Evolutionary conservation across 2,329 filamentous ascomycete genomes (phyloP).

Genomic region (Rhytidhysteron rufulum): DNA sequence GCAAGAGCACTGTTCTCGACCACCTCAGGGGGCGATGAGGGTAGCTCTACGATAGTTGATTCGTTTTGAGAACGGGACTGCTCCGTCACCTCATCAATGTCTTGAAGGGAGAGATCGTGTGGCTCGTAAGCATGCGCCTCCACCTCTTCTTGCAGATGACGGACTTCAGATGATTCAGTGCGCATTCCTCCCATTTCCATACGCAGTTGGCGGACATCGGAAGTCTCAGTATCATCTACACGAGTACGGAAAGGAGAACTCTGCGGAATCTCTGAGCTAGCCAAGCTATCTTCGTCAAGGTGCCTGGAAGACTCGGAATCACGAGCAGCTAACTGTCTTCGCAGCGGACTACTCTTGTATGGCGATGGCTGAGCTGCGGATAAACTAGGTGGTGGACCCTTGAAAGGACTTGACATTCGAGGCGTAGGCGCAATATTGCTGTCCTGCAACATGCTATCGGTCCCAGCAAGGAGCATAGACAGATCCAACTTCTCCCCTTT

Average conservation of each 20-base stretch:
- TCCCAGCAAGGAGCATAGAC: slow-evolving; percentile 26
- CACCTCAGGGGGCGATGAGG: slow-evolving; percentile 20
- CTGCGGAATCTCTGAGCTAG: slow-evolving; percentile 20
- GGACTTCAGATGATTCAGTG: slow-evolving; percentile 18
- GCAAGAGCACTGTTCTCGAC: slow-evolving; percentile 15
- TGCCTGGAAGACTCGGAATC: slow-evolving; percentile 18
- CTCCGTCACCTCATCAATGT: slow-evolving; percentile 34
- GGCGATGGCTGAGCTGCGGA: slow-evolving; percentile 21
- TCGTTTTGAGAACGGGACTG: slow-evolving; percentile 20
- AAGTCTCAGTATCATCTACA: slow-evolving; percentile 25
- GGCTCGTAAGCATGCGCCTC: slow-evolving; percentile 31
- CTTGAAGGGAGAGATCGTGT: slow-evolving; percentile 27
- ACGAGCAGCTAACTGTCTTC: slow-evolving; percentile 23
- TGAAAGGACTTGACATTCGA: slow-evolving; percentile 24
- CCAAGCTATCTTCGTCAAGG: slow-evolving; percentile 24
- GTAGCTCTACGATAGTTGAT: slow-evolving; percentile 13
- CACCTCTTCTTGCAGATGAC: slow-evolving; percentile 28
- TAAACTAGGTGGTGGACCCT: slow-evolving; percentile 29
- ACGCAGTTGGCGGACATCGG: slow-evolving; percentile 27
- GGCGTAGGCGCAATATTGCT: slow-evolving; percentile 11
- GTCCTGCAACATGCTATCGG: slow-evolving; percentile 16
- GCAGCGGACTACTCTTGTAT: slow-evolving; percentile 32
- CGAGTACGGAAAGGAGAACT: slow-evolving; percentile 32
- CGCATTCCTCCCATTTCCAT: slow-evolving; percentile 26
- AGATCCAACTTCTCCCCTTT: slow-evolving; percentile 27